Evolutionary conservation across 257 asterid genomes (phyloP), one percentile per base, ranked within the genome.

Genomic region (Ballota nigra): DNA sequence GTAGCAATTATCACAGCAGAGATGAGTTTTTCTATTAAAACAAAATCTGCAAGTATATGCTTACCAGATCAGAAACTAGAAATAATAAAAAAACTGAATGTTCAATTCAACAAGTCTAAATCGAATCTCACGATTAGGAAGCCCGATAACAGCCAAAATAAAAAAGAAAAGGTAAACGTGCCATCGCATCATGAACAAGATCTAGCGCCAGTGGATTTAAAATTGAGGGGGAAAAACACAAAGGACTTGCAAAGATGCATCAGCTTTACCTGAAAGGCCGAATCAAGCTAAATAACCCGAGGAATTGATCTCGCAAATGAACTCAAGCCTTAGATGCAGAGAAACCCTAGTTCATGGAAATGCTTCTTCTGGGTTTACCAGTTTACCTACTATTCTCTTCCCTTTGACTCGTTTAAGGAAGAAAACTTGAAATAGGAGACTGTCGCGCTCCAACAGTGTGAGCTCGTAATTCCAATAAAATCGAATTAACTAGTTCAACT

Each of bases 331-430:
- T n/a, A n/a, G n/a, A n/a, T 43, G 6, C 51, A 43, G 51, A 43
- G 82, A 69, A 82, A 80, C 81, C 83, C 81, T 66, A 78, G 68
- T 51, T 28, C 61, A 41, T 23, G 26, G 12, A 40, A 45, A 9
- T 33, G 71, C 68, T 71, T 41, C 45, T 59, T 70, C 79, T 66
- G 53, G 49, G 24, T 19, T 18, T 66, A n/a, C n/a, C n/a, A n/a
- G 23, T 49, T 34, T 15, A 41, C n/a, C 45, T 38, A 43, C 51
- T 43, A 6, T 43, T 43, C 5, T 41, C 49, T 41, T 41, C 3
- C 5, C 34, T 29, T 29, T 43, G 51, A 43, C 51, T 5, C 16
- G 18, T 43, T 13, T 4, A 13, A 43, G n/a, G 51, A 43, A 36
- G 41, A 36, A 2, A 43, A 43, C 6, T 43, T 43, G 13, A 43